phyloP scores from a whole-genome alignment of 495 filamentous ascomycete genomes.

The Parathielavia hyrcaniae region DNA sequence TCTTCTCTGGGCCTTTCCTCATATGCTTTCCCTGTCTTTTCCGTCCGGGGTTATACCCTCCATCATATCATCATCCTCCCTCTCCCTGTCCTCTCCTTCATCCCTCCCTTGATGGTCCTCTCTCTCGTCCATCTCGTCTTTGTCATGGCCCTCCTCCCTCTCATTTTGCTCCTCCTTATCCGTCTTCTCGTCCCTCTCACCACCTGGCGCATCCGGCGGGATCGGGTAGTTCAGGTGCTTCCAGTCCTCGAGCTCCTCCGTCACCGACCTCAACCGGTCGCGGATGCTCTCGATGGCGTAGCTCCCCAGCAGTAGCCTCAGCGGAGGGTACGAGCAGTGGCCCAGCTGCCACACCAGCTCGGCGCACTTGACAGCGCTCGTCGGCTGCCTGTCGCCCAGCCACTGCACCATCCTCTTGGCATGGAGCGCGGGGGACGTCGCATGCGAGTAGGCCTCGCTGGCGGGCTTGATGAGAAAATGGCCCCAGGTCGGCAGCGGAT shows the following conservation, averaged over 20 bases:
- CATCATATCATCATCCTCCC: conserved; percentile 9
- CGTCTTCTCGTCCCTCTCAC: conserved; percentile 22
- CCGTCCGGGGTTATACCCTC: conserved; percentile 10
- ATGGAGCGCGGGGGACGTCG: conserved; percentile 76
- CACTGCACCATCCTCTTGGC: conserved; percentile 93
- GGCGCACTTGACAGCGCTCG: conserved; percentile 87
- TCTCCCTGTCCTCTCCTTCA: conserved; percentile 9
- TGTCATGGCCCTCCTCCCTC: conserved; percentile 26
- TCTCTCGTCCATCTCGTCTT: conserved; percentile 28
- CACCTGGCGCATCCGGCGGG: conserved; percentile 30
- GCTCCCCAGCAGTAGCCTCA: conserved; percentile 77
- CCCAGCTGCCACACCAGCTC: conserved; percentile 94
- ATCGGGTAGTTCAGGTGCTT: conserved; percentile 63
- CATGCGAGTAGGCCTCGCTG: conserved; percentile 70
- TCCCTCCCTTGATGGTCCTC: conserved; percentile 19
- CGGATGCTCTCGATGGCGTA: conserved; percentile 94
- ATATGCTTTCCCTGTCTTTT: not conserved
- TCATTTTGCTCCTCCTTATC: conserved; percentile 18
- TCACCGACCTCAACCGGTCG: conserved; percentile 80
- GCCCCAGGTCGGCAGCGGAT: conserved; percentile 69
- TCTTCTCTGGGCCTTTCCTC: not conserved
- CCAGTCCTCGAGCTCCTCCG: conserved; percentile 93
- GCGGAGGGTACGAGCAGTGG: conserved; percentile 83
- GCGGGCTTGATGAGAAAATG: conserved; percentile 87
- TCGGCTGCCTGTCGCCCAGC: conserved; percentile 86